Percentiles rank a stretch among this genome's conserved stretches.
Evolutionary conservation across 495 filamentous ascomycete genomes (phyloP).

Genomic region (Aeminium ludgeri): DNA sequence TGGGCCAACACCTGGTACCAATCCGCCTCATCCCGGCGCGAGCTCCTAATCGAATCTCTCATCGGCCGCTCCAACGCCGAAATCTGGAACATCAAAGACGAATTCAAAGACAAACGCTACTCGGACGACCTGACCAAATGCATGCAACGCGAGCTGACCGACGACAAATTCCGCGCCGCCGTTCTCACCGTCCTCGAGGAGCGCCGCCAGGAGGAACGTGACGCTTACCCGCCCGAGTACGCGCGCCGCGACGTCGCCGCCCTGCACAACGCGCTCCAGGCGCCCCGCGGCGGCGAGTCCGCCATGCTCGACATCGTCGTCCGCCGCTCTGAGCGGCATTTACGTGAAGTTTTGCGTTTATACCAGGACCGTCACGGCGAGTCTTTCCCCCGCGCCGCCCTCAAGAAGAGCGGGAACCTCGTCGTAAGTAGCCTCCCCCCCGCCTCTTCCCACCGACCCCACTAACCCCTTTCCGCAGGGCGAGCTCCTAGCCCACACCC

Average conservation of each 20-base stretch:
- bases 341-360: conserved; percentile 56
- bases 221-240: conserved; percentile 38
- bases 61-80: conserved; percentile 80
- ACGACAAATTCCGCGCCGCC: conserved; percentile 80
- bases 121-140: conserved; percentile 62
- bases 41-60: conserved; percentile 80
- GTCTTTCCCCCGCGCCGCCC: conserved; percentile 76
- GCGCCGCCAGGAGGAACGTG: conserved; percentile 60
- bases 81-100: conserved; percentile 79
- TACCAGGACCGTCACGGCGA: conserved; percentile 54
- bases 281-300: conserved; percentile 70
- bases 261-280: conserved; percentile 50
- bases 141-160: conserved; percentile 80
- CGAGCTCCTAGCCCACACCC: conserved; percentile 84
- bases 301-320: conserved; percentile 81
- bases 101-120: conserved; percentile 85
- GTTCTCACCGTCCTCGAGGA: conserved; percentile 74
- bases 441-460: background rate
- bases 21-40: conserved; percentile 27
- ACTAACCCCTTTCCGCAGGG: conserved; percentile 40
- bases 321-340: conserved; percentile 57
- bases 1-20: conserved; percentile 99
- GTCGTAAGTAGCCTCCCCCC: conserved; percentile 45
- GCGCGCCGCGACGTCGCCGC: conserved; percentile 47
- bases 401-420: conserved; percentile 74